These are phyloP conservation scores for Thecaphora frezii DNA, from an alignment of 1,284 basidiomycete species.

Conservation along the genomic window DNA sequence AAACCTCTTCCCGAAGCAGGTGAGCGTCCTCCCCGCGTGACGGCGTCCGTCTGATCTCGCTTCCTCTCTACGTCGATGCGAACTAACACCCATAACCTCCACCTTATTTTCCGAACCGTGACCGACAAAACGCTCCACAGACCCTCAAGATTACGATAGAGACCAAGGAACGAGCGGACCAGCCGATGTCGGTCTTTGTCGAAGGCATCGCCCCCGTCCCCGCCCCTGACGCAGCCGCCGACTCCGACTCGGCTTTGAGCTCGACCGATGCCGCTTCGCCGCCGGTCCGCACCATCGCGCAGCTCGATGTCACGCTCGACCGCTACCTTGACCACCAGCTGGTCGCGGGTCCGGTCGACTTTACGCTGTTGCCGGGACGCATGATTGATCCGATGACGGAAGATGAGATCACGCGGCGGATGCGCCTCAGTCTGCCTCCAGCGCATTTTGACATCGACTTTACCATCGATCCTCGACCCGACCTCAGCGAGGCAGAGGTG, in stretches of 20 bases:
- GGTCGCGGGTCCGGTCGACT: slow-evolving; percentile 49
- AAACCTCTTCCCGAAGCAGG: slow-evolving; percentile 65
- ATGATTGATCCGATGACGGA: slow-evolving; percentile 27
- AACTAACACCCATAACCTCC: no score
- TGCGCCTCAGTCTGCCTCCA: slow-evolving; percentile 14
- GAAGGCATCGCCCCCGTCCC: slow-evolving; percentile 5
- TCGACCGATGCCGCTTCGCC: not conserved
- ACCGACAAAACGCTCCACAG: slow-evolving; percentile 8
- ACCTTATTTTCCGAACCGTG: no score
- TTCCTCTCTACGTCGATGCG: no score
- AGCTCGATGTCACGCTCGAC: slow-evolving; percentile 51
- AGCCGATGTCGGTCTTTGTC: slow-evolving; percentile 42
- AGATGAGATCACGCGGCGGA: slow-evolving; percentile 38
- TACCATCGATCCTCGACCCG: slow-evolving; percentile 36
- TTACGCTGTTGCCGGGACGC: slow-evolving; percentile 30
- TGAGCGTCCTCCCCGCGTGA: no score
- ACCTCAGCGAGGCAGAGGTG: slow-evolving; percentile 32
- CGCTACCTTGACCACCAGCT: slow-evolving; percentile 46
- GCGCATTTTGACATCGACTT: slow-evolving; percentile 50
- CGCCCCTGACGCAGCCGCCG: not conserved
- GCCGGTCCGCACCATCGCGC: slow-evolving; percentile 18
- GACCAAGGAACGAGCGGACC: slow-evolving; percentile 15
- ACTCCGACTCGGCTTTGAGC: not conserved
- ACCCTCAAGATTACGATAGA: slow-evolving; percentile 51
- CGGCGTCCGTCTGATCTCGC: no score